Percentiles rank a stretch among this genome's conserved stretches.
Conservation (phyloP, 148 eudicot species). For the Rhododendron ovatum region DNA sequence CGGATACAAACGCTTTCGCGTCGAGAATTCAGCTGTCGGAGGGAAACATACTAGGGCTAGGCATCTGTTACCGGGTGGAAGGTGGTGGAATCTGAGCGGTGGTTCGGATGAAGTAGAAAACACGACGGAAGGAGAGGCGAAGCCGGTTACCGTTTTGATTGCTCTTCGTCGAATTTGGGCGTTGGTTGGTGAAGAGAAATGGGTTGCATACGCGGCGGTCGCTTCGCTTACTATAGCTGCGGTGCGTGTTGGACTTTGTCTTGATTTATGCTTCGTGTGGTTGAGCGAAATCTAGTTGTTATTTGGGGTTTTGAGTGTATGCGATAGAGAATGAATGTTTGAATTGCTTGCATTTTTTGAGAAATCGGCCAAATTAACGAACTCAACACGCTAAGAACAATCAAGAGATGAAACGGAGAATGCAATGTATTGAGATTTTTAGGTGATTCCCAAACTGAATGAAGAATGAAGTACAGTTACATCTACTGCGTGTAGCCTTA, state of each 20-base stretch:
- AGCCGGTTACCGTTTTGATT: constrained; percentile 20
- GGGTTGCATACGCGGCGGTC: constrained; percentile 28
- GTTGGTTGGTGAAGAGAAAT: constrained; percentile 26
- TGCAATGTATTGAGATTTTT: not conserved
- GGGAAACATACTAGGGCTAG: not conserved
- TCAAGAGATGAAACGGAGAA: not conserved
- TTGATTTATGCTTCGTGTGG: not conserved
- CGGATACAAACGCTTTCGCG: not conserved
- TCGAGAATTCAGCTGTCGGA: not conserved
- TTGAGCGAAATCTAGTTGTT: not conserved
- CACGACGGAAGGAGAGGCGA: not conserved
- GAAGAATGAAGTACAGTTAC: not conserved
- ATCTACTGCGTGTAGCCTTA: not conserved
- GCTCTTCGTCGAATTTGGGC: constrained; percentile 39
- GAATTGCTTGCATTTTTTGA: not conserved
- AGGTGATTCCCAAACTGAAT: not conserved
- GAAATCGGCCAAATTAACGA: not conserved
- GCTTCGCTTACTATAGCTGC: constrained; percentile 45
- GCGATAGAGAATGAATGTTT: not conserved
- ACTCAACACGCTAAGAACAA: not conserved
- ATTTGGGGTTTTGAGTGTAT: not conserved
- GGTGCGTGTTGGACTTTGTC: constrained; percentile 8
- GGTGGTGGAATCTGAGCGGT: constrained; percentile 37
- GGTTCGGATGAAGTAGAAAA: not conserved
- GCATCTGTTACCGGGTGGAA: constrained; percentile 25